Evolutionary conservation across 371 early-diverging fungal genomes (phyloP).

Genomic region (Mucor racemosus): DNA sequence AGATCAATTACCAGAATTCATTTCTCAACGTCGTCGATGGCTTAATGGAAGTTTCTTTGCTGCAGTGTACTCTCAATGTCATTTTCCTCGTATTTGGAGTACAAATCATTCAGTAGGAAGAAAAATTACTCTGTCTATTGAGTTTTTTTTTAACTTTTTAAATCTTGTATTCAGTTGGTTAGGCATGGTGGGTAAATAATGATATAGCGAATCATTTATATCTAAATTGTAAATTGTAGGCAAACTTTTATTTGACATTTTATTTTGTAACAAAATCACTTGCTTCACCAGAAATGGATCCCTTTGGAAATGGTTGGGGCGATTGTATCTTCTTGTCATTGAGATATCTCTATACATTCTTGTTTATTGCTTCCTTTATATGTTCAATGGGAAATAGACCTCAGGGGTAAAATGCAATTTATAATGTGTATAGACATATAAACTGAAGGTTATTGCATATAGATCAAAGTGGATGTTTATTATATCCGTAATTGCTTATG

Average conservation of each 20-base stretch:
- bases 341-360: slow-evolving; percentile 74
- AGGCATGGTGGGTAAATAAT: slow-evolving; percentile 59
- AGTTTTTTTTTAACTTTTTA: slow-evolving; percentile 75
- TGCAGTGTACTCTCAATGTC: slow-evolving; percentile 53
- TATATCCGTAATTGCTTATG: slow-evolving; percentile 57
- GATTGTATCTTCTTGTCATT: slow-evolving; percentile 64
- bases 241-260: slow-evolving; percentile 87
- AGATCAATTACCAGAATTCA: slow-evolving; percentile 72
- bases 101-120: slow-evolving; percentile 65
- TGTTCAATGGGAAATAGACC: slow-evolving; percentile 92
- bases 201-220: not conserved
- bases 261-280: slow-evolving; percentile 77
- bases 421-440: no score
- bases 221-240: slow-evolving; percentile 34
- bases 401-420: slow-evolving; percentile 69
- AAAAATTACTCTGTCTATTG: slow-evolving; percentile 67
- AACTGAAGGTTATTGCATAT: not conserved
- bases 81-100: slow-evolving; percentile 55
- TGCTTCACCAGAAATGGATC: slow-evolving; percentile 60
- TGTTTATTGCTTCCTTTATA: slow-evolving; percentile 80
- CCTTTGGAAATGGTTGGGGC: slow-evolving; percentile 71
- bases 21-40: slow-evolving; percentile 91
- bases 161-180: slow-evolving; percentile 83
- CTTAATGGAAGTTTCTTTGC: slow-evolving; percentile 80
- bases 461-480: slow-evolving; percentile 61